Evolutionary conservation across 331 rosid genomes (phyloP).

Genomic region (Ulmus americana): DNA sequence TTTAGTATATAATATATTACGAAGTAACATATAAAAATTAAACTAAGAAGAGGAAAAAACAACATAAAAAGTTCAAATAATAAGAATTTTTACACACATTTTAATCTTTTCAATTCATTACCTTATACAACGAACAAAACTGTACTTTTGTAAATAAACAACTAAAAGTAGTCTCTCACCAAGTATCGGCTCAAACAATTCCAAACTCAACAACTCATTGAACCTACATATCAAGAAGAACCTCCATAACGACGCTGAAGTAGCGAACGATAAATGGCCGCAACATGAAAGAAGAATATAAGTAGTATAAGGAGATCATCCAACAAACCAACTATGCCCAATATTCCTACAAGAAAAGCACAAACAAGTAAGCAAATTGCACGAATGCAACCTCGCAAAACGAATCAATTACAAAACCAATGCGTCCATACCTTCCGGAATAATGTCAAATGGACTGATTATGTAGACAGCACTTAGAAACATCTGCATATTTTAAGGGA

Average conservation of each 20-base stretch:
- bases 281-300: conserved; percentile 66
- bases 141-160: too few relatives aligned
- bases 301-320: conserved; percentile 67
- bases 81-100: too few relatives aligned
- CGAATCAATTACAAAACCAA: not conserved
- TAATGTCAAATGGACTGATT: conserved; percentile 76
- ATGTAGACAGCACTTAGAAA: conserved; percentile 47
- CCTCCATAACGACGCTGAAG: conserved; percentile 76
- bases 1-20: too few relatives aligned
- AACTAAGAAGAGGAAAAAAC: too few relatives aligned
- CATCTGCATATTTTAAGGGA: conserved; percentile 38
- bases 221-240: conserved; percentile 14
- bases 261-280: conserved; percentile 68
- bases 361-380: not conserved
- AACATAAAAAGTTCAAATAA: too few relatives aligned
- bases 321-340: conserved; percentile 71
- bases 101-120: too few relatives aligned
- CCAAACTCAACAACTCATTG: too few relatives aligned
- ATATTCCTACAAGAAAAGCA: conserved; percentile 44
- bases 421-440: conserved; percentile 66
- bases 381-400: not conserved
- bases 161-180: too few relatives aligned
- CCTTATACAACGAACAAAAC: too few relatives aligned
- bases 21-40: too few relatives aligned
- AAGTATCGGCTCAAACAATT: too few relatives aligned